Conservation (phyloP, 139 green algal genomes). For the Zygnema circumcarinatum region DNA sequence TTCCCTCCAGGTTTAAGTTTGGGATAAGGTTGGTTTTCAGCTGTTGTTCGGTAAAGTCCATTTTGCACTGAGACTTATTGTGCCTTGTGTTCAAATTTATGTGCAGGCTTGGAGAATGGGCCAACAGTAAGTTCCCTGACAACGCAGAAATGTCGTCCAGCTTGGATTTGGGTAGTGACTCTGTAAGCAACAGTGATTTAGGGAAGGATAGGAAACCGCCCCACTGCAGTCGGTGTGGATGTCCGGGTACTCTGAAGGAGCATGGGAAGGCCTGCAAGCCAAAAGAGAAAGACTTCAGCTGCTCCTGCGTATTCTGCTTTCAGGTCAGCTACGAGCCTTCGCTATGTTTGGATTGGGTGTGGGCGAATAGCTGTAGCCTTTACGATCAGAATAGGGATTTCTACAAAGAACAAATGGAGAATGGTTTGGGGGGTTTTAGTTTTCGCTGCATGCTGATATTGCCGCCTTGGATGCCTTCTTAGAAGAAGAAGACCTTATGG, state of each 20-base stretch:
- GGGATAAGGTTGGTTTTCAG: background rate
- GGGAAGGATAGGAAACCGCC: background rate
- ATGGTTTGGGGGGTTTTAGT: too few relatives aligned
- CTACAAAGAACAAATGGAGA: too few relatives aligned
- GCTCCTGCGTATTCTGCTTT: background rate
- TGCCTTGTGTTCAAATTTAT: background rate
- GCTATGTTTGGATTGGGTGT: background rate
- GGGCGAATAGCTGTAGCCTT: background rate
- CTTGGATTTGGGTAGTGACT: background rate
- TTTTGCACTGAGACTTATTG: background rate
- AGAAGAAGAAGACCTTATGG: background rate
- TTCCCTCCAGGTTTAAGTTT: too few relatives aligned
- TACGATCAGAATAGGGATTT: background rate
- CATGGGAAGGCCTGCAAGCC: background rate
- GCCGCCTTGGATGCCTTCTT: background rate
- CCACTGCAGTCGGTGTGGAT: background rate
- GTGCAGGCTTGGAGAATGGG: background rate
- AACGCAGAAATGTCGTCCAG: background rate
- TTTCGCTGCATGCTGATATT: background rate
- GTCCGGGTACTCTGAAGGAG: background rate
- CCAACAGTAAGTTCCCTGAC: background rate
- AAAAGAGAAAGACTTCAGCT: constrained; percentile 3
- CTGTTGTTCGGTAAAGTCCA: background rate
- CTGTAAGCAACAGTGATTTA: background rate
- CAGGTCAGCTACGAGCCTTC: background rate